Evolutionary conservation across 2,329 filamentous ascomycete species (phyloP).

Genomic region (Alternaria sp.): DNA sequence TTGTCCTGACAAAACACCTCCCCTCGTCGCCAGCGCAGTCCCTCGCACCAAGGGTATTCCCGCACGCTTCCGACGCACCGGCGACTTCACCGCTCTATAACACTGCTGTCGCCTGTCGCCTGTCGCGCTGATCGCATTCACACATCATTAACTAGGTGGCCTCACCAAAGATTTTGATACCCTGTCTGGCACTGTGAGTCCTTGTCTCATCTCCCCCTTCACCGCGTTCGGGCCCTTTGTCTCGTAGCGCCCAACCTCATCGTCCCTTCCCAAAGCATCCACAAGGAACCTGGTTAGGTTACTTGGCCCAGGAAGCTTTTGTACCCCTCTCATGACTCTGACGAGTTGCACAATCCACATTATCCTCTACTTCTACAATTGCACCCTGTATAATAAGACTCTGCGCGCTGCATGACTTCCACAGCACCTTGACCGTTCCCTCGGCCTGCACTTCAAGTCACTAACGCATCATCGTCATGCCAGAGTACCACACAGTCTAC

Average conservation of each 20-base stretch:
- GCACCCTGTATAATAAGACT: conserved; percentile 39
- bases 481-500: conserved; percentile 52
- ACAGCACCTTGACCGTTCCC: conserved; percentile 15
- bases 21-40: conserved; percentile 40
- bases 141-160: conserved; percentile 31
- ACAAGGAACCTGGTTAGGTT: conserved; percentile 42
- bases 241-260: conserved; percentile 33
- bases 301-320: conserved; percentile 47
- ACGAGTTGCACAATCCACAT: conserved; percentile 41
- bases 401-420: conserved; percentile 28
- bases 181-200: conserved; percentile 42
- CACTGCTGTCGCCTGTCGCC: conserved; percentile 33
- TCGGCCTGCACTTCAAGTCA: conserved; percentile 29
- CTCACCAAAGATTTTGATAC: conserved; percentile 33
- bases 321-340: conserved; percentile 45
- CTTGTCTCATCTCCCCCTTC: conserved; percentile 48
- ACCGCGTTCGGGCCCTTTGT: conserved; percentile 43
- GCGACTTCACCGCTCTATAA: conserved; percentile 42
- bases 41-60: conserved; percentile 43
- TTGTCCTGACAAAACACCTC: conserved; percentile 34
- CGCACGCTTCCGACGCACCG: conserved; percentile 44
- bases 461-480: conserved; percentile 49
- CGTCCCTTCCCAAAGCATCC: conserved; percentile 46
- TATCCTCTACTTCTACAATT: conserved; percentile 26
- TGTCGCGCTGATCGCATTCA: conserved; percentile 38